Percentiles rank a stretch among this genome's conserved stretches.
These are phyloP conservation scores for Teratosphaeria nubilosa DNA, from an alignment of 2,329 filamentous ascomycete genomes.

Conservation along the genomic window DNA sequence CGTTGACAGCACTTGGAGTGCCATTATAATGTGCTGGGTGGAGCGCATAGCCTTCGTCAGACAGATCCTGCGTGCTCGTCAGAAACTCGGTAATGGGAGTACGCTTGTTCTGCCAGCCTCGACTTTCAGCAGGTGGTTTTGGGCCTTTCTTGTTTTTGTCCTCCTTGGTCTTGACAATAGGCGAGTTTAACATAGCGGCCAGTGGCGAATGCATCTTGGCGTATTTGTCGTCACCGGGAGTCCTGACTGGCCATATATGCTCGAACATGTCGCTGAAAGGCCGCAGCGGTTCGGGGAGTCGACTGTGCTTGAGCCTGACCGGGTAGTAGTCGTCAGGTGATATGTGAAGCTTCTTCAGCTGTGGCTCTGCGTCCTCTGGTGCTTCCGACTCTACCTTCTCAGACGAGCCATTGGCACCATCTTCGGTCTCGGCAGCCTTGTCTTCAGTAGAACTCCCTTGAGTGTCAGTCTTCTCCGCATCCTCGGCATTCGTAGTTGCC, in stretches of 20 bases:
- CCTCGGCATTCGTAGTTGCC: background rate
- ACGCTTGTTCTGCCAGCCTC: constrained; percentile 61
- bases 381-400: constrained; percentile 5
- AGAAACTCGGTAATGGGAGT: constrained; percentile 77
- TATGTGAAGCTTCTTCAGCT: constrained; percentile 20
- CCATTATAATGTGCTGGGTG: constrained; percentile 62
- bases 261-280: constrained; percentile 74
- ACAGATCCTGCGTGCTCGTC: constrained; percentile 59
- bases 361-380: background rate
- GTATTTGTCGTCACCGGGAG: constrained; percentile 74
- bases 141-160: constrained; percentile 52
- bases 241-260: constrained; percentile 80
- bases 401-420: background rate
- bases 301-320: constrained; percentile 29
- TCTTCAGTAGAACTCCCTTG: background rate
- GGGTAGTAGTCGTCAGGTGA: constrained; percentile 43
- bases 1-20: constrained; percentile 12
- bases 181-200: constrained; percentile 69
- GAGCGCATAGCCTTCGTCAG: constrained; percentile 72
- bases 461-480: background rate
- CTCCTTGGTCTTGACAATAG: constrained; percentile 58
- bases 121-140: constrained; percentile 52
- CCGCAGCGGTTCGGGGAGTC: constrained; percentile 36
- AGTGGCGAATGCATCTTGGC: constrained; percentile 79
- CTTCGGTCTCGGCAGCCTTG: background rate